Conservation (phyloP, 1,284 basidiomycete genomes). For the Agaricales sp. region DNA sequence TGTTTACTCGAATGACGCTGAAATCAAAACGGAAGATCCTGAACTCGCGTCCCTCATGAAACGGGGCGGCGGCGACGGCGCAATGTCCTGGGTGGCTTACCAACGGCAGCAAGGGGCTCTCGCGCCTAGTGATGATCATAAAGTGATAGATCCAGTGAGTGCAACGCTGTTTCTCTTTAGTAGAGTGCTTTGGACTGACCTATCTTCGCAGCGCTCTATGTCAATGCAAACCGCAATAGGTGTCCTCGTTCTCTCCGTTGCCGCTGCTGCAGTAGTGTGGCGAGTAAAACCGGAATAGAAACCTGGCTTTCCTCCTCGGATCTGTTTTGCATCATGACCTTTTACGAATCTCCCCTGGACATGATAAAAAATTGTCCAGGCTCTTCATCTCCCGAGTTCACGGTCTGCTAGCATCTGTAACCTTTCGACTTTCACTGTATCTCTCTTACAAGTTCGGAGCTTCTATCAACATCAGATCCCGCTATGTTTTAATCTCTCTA, state of each 20-base stretch:
- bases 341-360: neutral
- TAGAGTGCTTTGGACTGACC: neutral
- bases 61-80: neutral
- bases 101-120: constrained; percentile 1
- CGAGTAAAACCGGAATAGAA: constrained; percentile 39
- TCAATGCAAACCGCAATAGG: constrained; percentile 42
- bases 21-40: constrained; percentile 1
- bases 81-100: neutral
- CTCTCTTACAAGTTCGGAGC: constrained; percentile 2
- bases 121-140: constrained; percentile 10
- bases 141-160: constrained; percentile 2
- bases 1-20: constrained; percentile 1
- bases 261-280: constrained; percentile 61
- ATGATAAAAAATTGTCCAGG: neutral
- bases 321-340: neutral
- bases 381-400: neutral
- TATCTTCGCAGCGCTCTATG: constrained; percentile 16
- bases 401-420: neutral
- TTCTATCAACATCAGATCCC: neutral
- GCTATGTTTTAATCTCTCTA: neutral
- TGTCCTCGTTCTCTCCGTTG: constrained; percentile 46
- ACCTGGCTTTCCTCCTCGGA: neutral
- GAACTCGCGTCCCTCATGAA: neutral
- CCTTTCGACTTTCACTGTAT: neutral
- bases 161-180: neutral